Conservation (phyloP, 495 filamentous ascomycete species). For the Friedmanniomyces endolithicus region DNA sequence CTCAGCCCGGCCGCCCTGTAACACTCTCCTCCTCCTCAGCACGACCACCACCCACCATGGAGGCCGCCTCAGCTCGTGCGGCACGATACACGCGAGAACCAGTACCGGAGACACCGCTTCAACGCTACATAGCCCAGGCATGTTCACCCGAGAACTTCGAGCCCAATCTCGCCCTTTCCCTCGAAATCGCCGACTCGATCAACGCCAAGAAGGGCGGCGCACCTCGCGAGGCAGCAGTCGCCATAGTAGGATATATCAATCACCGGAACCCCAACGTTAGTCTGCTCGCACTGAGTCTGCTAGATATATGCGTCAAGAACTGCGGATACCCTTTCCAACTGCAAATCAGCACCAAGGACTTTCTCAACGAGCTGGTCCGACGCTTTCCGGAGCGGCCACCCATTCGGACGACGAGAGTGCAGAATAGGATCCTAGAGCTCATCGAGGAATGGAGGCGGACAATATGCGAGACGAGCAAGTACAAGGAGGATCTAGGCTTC, state of each 20-base stretch:
- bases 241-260: constrained; percentile 91
- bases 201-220: constrained; percentile 96
- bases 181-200: constrained; percentile 93
- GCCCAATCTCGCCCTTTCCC: constrained; percentile 87
- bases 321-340: constrained; percentile 98
- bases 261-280: constrained; percentile 92
- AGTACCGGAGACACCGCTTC: constrained; percentile 55
- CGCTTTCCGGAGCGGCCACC: constrained; percentile 91
- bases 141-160: constrained; percentile 95
- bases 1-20: neutral
- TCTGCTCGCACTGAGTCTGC: constrained; percentile 70
- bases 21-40: constrained; percentile 1
- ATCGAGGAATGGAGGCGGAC: constrained; percentile 98
- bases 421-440: constrained; percentile 83
- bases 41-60: constrained; percentile 40
- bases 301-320: constrained; percentile 99
- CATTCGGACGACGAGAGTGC: constrained; percentile 70
- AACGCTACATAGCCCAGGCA: constrained; percentile 89
- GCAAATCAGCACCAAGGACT: constrained; percentile 97
- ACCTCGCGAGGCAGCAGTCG: constrained; percentile 87
- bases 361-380: constrained; percentile 94
- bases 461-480: constrained; percentile 92
- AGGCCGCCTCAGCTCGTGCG: constrained; percentile 77
- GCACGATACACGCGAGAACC: constrained; percentile 71
- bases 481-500: constrained; percentile 92